Percentiles rank a stretch among this genome's conserved stretches.
phyloP scores from a whole-genome alignment of 495 filamentous ascomycete species.

The Talaromyces borbonicus region DNA sequence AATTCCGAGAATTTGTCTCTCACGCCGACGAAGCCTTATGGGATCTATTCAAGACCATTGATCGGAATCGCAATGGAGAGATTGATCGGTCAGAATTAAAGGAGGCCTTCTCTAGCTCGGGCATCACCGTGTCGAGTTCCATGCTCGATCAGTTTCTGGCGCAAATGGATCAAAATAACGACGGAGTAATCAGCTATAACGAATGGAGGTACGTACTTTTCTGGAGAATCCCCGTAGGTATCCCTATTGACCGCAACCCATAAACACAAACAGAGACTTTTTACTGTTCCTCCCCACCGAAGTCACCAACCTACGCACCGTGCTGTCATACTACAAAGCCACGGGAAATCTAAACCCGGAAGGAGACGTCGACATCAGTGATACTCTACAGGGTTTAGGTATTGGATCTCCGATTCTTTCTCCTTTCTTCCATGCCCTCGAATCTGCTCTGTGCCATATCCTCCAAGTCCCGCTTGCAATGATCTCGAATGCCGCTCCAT shows the following conservation, averaged over 20 bases:
- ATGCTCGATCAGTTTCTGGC: constrained; percentile 78
- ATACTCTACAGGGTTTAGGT: constrained; percentile 88
- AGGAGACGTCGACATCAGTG: constrained; percentile 89
- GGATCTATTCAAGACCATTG: constrained; percentile 76
- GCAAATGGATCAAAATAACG: constrained; percentile 81
- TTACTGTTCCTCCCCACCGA: constrained; percentile 83
- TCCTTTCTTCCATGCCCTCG: constrained; percentile 26
- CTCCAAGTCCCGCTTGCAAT: constrained; percentile 21
- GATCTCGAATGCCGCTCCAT: constrained; percentile 14
- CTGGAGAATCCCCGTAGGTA: no score
- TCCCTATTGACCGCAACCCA: no score
- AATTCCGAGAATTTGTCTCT: constrained; percentile 83
- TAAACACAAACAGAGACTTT: constrained; percentile 92
- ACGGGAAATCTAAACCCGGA: constrained; percentile 86
- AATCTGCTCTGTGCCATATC: constrained; percentile 32
- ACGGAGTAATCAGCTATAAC: constrained; percentile 79
- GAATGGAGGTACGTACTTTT: constrained; percentile 76
- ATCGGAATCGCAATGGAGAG: constrained; percentile 77
- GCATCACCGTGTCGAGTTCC: constrained; percentile 64
- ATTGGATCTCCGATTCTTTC: constrained; percentile 67
- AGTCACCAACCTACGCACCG: constrained; percentile 64
- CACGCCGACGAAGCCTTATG: constrained; percentile 74
- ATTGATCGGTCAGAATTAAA: constrained; percentile 77
- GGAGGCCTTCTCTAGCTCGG: constrained; percentile 65
- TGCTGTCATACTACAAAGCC: constrained; percentile 85